Evolutionary conservation across 192 early-diverging fungal genomes (phyloP), one percentile per base, ranked within the genome.

Genomic region (Polychytrium aggregatum): DNA sequence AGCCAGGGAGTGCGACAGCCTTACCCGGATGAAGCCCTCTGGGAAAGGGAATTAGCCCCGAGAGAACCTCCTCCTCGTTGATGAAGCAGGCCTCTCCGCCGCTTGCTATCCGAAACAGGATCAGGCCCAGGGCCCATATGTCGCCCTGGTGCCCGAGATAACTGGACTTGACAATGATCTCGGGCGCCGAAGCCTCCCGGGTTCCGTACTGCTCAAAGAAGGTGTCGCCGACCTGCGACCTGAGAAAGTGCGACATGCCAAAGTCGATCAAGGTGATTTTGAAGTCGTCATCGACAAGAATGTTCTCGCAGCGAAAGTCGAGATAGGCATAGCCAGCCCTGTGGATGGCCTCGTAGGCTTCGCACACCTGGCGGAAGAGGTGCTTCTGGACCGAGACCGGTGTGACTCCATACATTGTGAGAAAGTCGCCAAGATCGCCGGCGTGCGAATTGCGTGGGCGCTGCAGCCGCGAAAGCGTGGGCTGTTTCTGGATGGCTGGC

Each of bases 41-140:
- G 20, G n/a, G 47, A 6, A 18, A 26, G 3, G 35, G 13, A 0
- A 51, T 18, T 3, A 18, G 2, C 29, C 48, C 40, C 10, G 9
- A 29, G 9, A 54, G 33, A 6, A 41, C 43, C 20, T 48, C 41
- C 39, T 53, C 48, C 25, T 51, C 52, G 20, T 13, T 37, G 35
- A 48, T 31, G 36, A 61, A 61, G 0, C 52, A 36, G 10, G 48
- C 52, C 4, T 43, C 31, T 5, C 59, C 59, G 2, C 56, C 56
- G 45, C 59, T 69, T 1, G 79, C 57, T 31, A 81, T 40, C 8
- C 66, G 57, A 46, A 56, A 80, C 2, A 80, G 43, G 22, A 81
- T 67, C 17, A 50, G 17, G 4, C 60, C 60, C 22, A 63, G 41
- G 13, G 60, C 54, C 60, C 60, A 63, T 9, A 63, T 41, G 34